Percentiles rank a stretch among this genome's conserved stretches.
Evolutionary conservation across 805 yeast genomes (phyloP).

Genomic region (Teunomyces funiuensis): DNA sequence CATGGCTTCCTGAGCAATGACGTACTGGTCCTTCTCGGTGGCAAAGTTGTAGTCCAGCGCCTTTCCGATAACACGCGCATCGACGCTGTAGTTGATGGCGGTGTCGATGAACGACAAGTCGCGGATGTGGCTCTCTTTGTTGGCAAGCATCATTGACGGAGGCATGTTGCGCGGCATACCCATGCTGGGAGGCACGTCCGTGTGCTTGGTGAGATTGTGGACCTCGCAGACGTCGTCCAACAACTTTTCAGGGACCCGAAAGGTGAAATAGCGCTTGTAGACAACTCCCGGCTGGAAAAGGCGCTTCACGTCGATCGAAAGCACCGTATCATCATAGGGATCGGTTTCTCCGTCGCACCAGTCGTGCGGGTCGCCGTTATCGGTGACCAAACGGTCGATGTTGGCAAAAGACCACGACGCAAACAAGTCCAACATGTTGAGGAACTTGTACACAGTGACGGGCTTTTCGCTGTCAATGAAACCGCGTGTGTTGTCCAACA

Average conservation of each 20-base stretch:
- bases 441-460: slow-evolving; percentile 32
- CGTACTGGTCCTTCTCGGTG: slow-evolving; percentile 29
- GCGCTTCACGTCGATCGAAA: slow-evolving; percentile 38
- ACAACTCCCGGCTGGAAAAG: slow-evolving; percentile 37
- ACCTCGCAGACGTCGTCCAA: slow-evolving; percentile 40
- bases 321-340: slow-evolving; percentile 36
- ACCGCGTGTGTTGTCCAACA: slow-evolving; percentile 22
- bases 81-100: slow-evolving; percentile 34
- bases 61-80: slow-evolving; percentile 41
- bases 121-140: slow-evolving; percentile 21
- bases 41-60: slow-evolving; percentile 33
- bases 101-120: slow-evolving; percentile 40
- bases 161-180: slow-evolving; percentile 31
- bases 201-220: slow-evolving; percentile 35
- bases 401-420: slow-evolving; percentile 47
- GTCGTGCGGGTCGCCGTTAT: slow-evolving; percentile 29
- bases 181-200: slow-evolving; percentile 37
- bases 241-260: slow-evolving; percentile 40
- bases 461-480: slow-evolving; percentile 25
- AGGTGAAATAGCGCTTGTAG: slow-evolving; percentile 43
- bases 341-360: slow-evolving; percentile 49
- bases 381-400: slow-evolving; percentile 36
- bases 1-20: slow-evolving; percentile 34
- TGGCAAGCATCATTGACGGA: slow-evolving; percentile 25
- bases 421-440: slow-evolving; percentile 44